Base-by-base conservation (phyloP, 2,329 filamentous ascomycete species). In the Aspergillus cejpii region DNA sequence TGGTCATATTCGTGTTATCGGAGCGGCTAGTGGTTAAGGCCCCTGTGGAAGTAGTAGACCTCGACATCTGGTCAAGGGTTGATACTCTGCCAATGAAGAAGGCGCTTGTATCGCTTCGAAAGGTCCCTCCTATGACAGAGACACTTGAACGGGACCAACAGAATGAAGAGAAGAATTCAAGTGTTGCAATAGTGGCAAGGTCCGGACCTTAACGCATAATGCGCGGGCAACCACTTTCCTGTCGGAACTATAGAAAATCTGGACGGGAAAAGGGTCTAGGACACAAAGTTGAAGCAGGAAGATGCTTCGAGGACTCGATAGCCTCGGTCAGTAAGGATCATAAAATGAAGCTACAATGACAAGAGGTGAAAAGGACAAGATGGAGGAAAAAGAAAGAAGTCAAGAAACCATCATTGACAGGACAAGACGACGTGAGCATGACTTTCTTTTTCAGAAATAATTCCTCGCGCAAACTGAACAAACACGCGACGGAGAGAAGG, bases 391-490 rank as follows among this genome's bases (percentile, higher is more conserved):
- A 14, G 26, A 46, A 37, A 34, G 19, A 26, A 26, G 36, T 23
- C 12, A 21, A 37, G 39, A 24, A 26, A 26, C 31, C 31, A 19
- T 17, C 1, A 19, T 15, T 3, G 7, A 10, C 15, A 34, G 37
- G 39, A 27, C 26, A 31, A 11, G 43, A 31, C 42, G 39, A 43
- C 45, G 45, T 45, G 48, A 48, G 39, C 41, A 53, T 51, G 40
- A 47, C 47, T 49, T 49, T 49, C 41, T 47, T 34, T 37, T 41
- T 44, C 23, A 40, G 39, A 24, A 40, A 36, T n/a, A n/a, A n/a
- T 42, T 28, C 39, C 41, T 34, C 37, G 47, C 44, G 50, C 51
- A 51, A 53, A 53, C 50, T 11, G 29, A 50, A 37, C 50, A 51
- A 52, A 52, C 50, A 50, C 37, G 44, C 10, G 23, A 14, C 20